Evolutionary conservation across 352 stramenopile species (phyloP).

Genomic region (Phytophthora megakarya): DNA sequence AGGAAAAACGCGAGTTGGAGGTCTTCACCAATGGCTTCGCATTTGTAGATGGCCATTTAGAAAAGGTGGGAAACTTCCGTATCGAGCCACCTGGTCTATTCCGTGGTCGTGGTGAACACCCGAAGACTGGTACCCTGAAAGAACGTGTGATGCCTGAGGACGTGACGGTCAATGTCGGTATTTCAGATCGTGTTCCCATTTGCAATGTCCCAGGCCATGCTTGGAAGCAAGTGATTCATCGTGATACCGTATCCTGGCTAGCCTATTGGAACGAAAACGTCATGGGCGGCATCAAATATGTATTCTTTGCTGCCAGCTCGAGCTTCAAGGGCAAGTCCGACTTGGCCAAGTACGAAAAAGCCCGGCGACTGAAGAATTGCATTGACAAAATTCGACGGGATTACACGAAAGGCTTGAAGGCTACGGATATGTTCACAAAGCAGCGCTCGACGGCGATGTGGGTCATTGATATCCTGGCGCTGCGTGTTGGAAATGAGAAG

Average conservation of each 20-base stretch:
- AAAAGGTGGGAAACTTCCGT: constrained; percentile 97
- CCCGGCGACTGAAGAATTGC: constrained; percentile 96
- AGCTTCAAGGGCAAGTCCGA: constrained; percentile 99
- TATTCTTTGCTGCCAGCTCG: constrained; percentile 97
- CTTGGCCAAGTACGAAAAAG: constrained; percentile 99
- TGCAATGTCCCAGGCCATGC: constrained; percentile 94
- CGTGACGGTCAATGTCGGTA: constrained; percentile 97
- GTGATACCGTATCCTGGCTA: constrained; percentile 91
- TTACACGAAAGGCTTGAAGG: constrained; percentile 88
- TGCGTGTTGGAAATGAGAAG: constrained; percentile 99
- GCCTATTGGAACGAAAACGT: constrained; percentile 99
- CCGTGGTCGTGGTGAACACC: constrained; percentile 97
- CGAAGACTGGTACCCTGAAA: constrained; percentile 99
- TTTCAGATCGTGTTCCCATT: constrained; percentile 89
- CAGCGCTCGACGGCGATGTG: constrained; percentile 99
- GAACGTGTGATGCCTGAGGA: constrained; percentile 95
- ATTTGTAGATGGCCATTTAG: constrained; percentile 97
- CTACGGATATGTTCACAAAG: constrained; percentile 90
- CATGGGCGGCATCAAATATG: constrained; percentile 98
- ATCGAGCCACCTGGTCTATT: constrained; percentile 99
- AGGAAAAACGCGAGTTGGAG: constrained; percentile 91
- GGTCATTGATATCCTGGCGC: constrained; percentile 99
- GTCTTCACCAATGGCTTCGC: constrained; percentile 96
- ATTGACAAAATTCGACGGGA: constrained; percentile 96
- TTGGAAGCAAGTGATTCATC: constrained; percentile 97